Base-by-base conservation (phyloP, 768 basidiomycete genomes). In the Mycena latifolia region DNA sequence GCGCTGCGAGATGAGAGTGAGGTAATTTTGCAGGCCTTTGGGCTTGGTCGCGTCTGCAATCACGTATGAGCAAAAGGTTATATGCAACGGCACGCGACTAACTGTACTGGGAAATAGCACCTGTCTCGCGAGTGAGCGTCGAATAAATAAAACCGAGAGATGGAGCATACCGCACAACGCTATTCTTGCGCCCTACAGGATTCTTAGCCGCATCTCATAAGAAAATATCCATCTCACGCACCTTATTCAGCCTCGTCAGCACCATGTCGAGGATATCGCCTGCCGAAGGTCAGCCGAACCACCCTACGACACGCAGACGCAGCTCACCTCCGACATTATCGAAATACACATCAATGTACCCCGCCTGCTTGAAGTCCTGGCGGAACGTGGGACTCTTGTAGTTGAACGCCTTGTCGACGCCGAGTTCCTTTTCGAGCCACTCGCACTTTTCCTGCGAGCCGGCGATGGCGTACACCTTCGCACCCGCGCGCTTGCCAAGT, bases 31-130 rank as follows among this genome's bases (percentile, higher is more conserved):
- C 18, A 96, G 81, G 17, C 92, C 92, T 64, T 83, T 85, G 2
- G 92, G 90, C 64, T 84, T 86, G 1, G 79, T 61, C 29, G 82
- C 74, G 73, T 92, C 91, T 92, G 70, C 31, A 37, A 31, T 45
- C 7, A 45, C 24, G 43, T n/a, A 33, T 50, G 46, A 55, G 48
- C 54, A 27, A 27, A 29, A 6, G 33, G 33, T 7, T 10, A 29
- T n/a, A 46, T 22, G 25, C 27, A 11, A 48, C 28, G 24, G 12
- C 1, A 6, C 24, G 24, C 14, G 12, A 76, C 89, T 59, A 66
- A 92, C 91, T 94, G 74, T 95, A 96, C 28, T 86, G 85, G 46
- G 95, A 93, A 69, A 98, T 96, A 33, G 92, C 93, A 60, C 92
- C 91, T 92, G 69, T 48, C 22, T 46, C 14, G 27, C 17, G 48